phyloP scores from a whole-genome alignment of 2,329 filamentous ascomycete genomes.

The Curvularia verruculosa region DNA sequence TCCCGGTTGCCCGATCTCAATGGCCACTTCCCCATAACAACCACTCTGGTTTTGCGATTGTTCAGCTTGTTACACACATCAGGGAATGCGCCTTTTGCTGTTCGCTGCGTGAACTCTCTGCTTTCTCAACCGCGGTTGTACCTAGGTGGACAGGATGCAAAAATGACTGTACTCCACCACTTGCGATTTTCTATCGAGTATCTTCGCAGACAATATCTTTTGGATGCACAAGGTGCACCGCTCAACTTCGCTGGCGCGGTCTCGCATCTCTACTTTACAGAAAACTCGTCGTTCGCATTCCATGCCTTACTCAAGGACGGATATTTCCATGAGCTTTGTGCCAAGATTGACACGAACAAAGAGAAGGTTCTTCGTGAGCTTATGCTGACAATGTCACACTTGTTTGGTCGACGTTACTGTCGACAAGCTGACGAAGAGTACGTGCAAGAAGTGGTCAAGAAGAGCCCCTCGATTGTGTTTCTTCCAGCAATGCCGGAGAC shows the following conservation, averaged over 20 bases:
- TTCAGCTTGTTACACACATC: constrained; percentile 72
- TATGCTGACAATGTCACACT: constrained; percentile 71
- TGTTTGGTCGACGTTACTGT: constrained; percentile 68
- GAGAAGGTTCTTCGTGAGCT: constrained; percentile 62
- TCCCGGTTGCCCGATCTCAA: constrained; percentile 75
- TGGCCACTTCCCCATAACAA: constrained; percentile 80
- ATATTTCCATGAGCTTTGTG: constrained; percentile 71
- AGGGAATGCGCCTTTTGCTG: constrained; percentile 66
- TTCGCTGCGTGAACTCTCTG: constrained; percentile 67
- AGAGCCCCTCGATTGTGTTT: constrained; percentile 68
- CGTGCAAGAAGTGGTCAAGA: constrained; percentile 57
- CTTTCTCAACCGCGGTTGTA: constrained; percentile 73
- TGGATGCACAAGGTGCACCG: constrained; percentile 66
- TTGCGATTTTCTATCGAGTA: constrained; percentile 83
- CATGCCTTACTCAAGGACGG: constrained; percentile 74
- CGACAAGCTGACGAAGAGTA: constrained; percentile 56
- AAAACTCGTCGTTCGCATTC: constrained; percentile 77
- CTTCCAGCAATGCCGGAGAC: constrained; percentile 66
- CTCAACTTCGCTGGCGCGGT: constrained; percentile 75
- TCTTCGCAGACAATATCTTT: constrained; percentile 69
- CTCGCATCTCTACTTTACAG: constrained; percentile 76
- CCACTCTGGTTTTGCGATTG: constrained; percentile 71
- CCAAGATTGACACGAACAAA: constrained; percentile 59
- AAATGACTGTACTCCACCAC: constrained; percentile 74
- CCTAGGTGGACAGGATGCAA: constrained; percentile 70